Evolutionary conservation across 1,139 yeast genomes (phyloP), one percentile per base, ranked within the genome.

Genomic region (Suhomyces ambrosiae): DNA sequence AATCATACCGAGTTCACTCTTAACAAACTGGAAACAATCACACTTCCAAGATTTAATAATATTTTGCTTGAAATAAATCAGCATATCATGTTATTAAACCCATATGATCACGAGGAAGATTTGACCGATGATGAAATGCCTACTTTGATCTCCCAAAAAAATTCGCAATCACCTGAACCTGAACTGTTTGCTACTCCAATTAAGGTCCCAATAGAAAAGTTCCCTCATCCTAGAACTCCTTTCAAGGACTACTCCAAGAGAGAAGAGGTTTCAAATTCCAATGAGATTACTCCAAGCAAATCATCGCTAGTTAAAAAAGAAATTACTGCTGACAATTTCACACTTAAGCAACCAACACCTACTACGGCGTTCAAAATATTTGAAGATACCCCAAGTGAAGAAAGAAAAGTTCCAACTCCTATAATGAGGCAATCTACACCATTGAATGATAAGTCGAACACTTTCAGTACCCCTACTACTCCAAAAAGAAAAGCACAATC

Each of bases 31-130:
- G 88, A 83, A 56, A 61, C 71, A 2, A 68, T 81, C 16, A 65
- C 69, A 13, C 60, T 84, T 44, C 84, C 85, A 9, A 64, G 75
- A 34, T 70, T 77, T 27, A 63, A 70, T 35, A 85, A 86, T 28
- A 65, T 82, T 11, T 61, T 80, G 32, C 54, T 86, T 40, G 87
- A 83, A 50, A 68, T 85, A 29, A 74, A 83, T 26, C 80, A 81
- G 24, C 82, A 81, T 41, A 60, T 80, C 16, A 64, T 80, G 5
- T 60, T 81, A 37, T 58, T 84, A 15, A 80, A 80, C 49, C 72
- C 80, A 2, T 62, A 54, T 19, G 74, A 68, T 37, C 63, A 58
- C 15, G 74, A 74, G 24, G 74, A 65, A 43, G 74, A 67, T 10
- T 47, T 61, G 25, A 69, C 75, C 15, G 76, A 70, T 32, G 75